These are phyloP conservation scores for Tephrocybe sp. DNA, from an alignment of 768 basidiomycete species.

Conservation along the genomic window DNA sequence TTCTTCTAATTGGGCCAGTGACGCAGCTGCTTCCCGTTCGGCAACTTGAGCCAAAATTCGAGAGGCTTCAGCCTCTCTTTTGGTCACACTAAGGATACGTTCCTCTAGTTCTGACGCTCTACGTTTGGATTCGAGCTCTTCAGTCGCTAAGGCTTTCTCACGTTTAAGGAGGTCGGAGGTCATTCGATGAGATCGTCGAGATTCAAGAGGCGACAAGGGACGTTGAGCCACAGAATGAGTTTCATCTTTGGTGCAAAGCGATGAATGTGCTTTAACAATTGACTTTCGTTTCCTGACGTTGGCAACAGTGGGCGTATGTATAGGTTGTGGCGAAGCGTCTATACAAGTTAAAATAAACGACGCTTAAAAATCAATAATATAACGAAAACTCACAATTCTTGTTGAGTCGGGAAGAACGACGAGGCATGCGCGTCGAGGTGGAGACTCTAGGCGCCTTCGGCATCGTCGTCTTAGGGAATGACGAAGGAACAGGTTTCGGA, in stretches of 20 bases:
- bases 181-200: slow-evolving; percentile 37
- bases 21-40: slow-evolving; percentile 37
- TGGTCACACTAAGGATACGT: slow-evolving; percentile 33
- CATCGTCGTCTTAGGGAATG: slow-evolving; percentile 13
- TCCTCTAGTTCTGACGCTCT: slow-evolving; percentile 37
- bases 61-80: slow-evolving; percentile 40
- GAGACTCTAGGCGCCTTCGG: slow-evolving; percentile 14
- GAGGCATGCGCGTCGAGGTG: slow-evolving; percentile 8
- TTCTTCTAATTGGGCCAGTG: slow-evolving; percentile 55
- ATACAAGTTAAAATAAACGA: background rate
- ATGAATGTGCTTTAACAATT: background rate
- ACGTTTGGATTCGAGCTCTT: slow-evolving; percentile 38
- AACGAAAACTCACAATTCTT: slow-evolving; percentile 9
- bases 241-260: slow-evolving; percentile 8
- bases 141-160: slow-evolving; percentile 30
- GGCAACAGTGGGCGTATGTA: slow-evolving; percentile 2
- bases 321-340: slow-evolving; percentile 10
- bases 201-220: slow-evolving; percentile 19
- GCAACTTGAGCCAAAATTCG: slow-evolving; percentile 38
- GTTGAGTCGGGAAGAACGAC: slow-evolving; percentile 31
- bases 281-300: slow-evolving; percentile 13
- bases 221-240: slow-evolving; percentile 10
- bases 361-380: background rate
- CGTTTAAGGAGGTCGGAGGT: slow-evolving; percentile 37
- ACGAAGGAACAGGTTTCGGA: background rate